Evolutionary conservation across 805 yeast genomes (phyloP).

Genomic region (Pichia heedii): DNA sequence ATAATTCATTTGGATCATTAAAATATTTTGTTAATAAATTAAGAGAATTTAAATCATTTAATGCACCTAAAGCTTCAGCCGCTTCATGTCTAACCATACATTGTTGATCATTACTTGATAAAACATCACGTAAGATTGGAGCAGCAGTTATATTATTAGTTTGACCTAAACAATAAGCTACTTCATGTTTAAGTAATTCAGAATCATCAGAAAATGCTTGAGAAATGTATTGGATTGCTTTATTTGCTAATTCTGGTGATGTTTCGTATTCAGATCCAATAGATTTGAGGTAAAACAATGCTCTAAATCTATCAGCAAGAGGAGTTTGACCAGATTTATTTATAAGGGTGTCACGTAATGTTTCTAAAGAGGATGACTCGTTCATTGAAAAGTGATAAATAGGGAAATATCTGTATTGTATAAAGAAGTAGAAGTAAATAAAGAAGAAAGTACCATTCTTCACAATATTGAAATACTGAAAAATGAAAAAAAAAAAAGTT

Average conservation of each 20-base stretch:
- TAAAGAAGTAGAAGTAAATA: no score
- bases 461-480: no score
- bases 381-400: constrained; percentile 15
- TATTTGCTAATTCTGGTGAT: constrained; percentile 44
- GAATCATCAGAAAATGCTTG: constrained; percentile 74
- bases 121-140: constrained; percentile 62
- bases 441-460: no score
- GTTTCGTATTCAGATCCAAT: constrained; percentile 65
- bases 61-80: constrained; percentile 96
- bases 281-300: constrained; percentile 82
- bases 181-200: constrained; percentile 93
- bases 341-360: constrained; percentile 60
- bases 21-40: constrained; percentile 54
- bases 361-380: constrained; percentile 39
- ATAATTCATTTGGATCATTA: constrained; percentile 57
- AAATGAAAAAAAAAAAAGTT: no score
- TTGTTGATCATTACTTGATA: constrained; percentile 60
- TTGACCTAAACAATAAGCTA: constrained; percentile 95
- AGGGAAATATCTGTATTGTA: background rate
- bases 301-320: constrained; percentile 85
- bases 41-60: constrained; percentile 72
- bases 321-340: constrained; percentile 61
- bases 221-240: constrained; percentile 74
- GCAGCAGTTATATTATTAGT: constrained; percentile 78
- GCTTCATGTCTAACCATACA: constrained; percentile 99